Conservation (phyloP, 73 alveolate species). For the Loxodes magnus region DNA sequence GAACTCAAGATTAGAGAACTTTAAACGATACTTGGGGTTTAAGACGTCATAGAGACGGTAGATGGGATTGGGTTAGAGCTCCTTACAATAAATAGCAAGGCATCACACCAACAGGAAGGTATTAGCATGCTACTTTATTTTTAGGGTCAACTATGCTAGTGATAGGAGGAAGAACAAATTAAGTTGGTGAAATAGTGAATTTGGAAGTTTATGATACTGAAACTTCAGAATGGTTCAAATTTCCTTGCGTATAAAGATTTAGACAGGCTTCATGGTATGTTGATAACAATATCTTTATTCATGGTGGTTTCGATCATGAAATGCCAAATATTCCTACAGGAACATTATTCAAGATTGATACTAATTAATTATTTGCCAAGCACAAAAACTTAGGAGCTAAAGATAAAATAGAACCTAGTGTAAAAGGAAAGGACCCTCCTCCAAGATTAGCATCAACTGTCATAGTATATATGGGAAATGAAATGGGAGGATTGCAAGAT, state of each 20-base stretch:
- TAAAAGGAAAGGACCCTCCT: constrained; percentile 31
- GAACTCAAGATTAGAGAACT: constrained; percentile 75
- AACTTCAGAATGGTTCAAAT: constrained; percentile 84
- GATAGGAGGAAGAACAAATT: constrained; percentile 87
- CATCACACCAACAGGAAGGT: constrained; percentile 69
- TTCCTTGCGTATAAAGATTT: constrained; percentile 71
- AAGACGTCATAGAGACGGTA: constrained; percentile 90
- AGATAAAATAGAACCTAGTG: constrained; percentile 16
- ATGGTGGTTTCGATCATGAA: constrained; percentile 90
- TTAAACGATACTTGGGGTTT: constrained; percentile 93
- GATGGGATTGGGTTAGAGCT: constrained; percentile 95
- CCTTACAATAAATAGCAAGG: constrained; percentile 70
- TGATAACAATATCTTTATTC: constrained; percentile 64
- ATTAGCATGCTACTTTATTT: constrained; percentile 73
- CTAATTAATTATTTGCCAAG: constrained; percentile 52
- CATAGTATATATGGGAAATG: constrained; percentile 17
- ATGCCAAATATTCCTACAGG: constrained; percentile 85
- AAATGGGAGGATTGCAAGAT: constrained; percentile 15
- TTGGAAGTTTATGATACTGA: constrained; percentile 88
- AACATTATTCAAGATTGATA: constrained; percentile 58
- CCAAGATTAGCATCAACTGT: constrained; percentile 25
- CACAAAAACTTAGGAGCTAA: constrained; percentile 37
- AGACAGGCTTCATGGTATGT: constrained; percentile 91
- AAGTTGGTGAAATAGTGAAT: constrained; percentile 74
- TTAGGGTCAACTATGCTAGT: constrained; percentile 72